phyloP scores from a whole-genome alignment of 2,329 filamentous ascomycete species.

The Diplodia corticola region DNA sequence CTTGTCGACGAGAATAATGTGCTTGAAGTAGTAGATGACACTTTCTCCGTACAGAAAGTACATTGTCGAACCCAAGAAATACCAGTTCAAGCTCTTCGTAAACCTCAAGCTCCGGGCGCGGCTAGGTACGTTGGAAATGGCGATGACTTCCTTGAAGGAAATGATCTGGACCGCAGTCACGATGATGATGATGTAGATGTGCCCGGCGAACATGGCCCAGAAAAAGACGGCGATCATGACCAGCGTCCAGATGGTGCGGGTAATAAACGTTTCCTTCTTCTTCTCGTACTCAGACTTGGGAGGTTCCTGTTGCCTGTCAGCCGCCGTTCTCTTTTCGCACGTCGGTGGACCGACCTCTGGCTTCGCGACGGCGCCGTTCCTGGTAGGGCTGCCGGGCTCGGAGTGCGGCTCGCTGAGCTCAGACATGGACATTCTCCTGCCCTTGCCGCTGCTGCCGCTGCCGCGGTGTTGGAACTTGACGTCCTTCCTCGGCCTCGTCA shows the following conservation, averaged over 20 bases:
- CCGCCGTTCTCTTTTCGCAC: background rate
- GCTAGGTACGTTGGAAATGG: slow-evolving; percentile 92
- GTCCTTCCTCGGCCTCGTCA: slow-evolving; percentile 50
- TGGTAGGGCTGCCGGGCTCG: slow-evolving; percentile 52
- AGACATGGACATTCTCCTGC: slow-evolving; percentile 67
- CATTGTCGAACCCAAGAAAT: slow-evolving; percentile 98
- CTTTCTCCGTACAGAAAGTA: slow-evolving; percentile 99
- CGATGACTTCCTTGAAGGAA: slow-evolving; percentile 98
- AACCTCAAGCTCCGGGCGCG: slow-evolving; percentile 86
- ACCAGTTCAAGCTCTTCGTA: slow-evolving; percentile 98
- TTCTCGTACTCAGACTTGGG: slow-evolving; percentile 81
- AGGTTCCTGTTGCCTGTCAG: slow-evolving; percentile 33
- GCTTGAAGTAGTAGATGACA: slow-evolving; percentile 99
- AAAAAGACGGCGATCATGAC: slow-evolving; percentile 97
- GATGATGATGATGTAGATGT: slow-evolving; percentile 94
- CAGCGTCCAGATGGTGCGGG: slow-evolving; percentile 94
- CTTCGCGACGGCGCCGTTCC: slow-evolving; percentile 41
- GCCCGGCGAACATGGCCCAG: slow-evolving; percentile 85
- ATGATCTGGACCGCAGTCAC: slow-evolving; percentile 94
- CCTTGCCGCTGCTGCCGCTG: slow-evolving; percentile 53
- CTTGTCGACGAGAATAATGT: slow-evolving; percentile 92
- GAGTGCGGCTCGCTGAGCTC: slow-evolving; percentile 65
- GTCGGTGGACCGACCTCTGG: slow-evolving; percentile 25
- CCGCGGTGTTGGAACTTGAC: slow-evolving; percentile 56
- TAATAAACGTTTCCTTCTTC: slow-evolving; percentile 98